These are phyloP conservation scores for Penstemon newberryi DNA, from an alignment of 257 asterid genomes.

Conservation along the genomic window DNA sequence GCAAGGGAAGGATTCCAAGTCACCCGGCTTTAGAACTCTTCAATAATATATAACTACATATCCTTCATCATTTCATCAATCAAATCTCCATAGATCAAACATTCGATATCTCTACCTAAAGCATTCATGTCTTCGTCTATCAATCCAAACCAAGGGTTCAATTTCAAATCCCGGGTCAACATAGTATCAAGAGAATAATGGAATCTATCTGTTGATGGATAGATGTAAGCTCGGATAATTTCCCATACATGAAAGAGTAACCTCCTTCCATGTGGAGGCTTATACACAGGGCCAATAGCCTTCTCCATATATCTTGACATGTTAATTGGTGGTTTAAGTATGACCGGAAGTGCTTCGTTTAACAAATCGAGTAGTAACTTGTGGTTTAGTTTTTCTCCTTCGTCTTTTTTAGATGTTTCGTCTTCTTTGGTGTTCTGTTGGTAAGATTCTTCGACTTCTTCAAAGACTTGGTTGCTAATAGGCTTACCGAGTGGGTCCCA, in stretches of 20 bases:
- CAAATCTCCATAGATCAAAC: conserved; percentile 56
- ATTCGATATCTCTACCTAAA: conserved; percentile 65
- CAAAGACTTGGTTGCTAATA: conserved; percentile 66
- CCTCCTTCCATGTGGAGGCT: conserved; percentile 67
- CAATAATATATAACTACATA: conserved; percentile 23
- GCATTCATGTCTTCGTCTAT: conserved; percentile 61
- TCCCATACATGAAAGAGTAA: conserved; percentile 65
- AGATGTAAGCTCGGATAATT: conserved; percentile 36
- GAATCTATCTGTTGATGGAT: conserved; percentile 54
- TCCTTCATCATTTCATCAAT: conserved; percentile 64
- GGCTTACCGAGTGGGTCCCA: conserved; percentile 86
- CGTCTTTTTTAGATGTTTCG: conserved; percentile 41
- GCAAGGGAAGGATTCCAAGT: conserved; percentile 14
- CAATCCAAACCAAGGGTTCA: conserved; percentile 57
- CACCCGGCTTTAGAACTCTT: neutral
- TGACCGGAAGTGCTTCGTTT: conserved; percentile 74
- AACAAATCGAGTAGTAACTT: conserved; percentile 64
- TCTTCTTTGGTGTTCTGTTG: conserved; percentile 39
- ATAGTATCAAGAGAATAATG: conserved; percentile 53
- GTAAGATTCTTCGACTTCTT: conserved; percentile 69
- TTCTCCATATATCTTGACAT: conserved; percentile 52
- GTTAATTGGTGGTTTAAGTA: conserved; percentile 53
- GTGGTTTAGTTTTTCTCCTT: conserved; percentile 50
- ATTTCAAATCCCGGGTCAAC: conserved; percentile 63
- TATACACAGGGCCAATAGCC: conserved; percentile 38